phyloP scores from a whole-genome alignment of 148 eudicot species.

The Fagopyrum tataricum region DNA sequence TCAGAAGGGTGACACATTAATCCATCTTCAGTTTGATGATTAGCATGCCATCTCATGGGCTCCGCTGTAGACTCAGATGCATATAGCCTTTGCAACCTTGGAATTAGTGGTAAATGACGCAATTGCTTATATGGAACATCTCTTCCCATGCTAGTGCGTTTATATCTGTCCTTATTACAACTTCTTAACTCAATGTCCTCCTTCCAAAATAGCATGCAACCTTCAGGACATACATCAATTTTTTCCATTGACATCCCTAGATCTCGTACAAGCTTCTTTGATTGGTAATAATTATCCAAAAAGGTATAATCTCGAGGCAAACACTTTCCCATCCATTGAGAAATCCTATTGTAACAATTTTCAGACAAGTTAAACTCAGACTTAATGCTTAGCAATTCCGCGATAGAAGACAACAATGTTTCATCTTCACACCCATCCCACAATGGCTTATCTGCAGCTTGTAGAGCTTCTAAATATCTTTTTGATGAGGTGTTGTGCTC shows the following conservation, averaged over 20 bases:
- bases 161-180: no score
- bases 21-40: background rate
- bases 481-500: no score
- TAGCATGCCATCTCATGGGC: background rate
- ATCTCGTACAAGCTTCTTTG: background rate
- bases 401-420: background rate
- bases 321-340: background rate
- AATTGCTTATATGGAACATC: no score
- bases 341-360: background rate
- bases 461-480: background rate
- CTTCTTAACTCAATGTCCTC: no score
- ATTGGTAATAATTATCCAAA: background rate
- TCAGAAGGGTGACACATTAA: background rate
- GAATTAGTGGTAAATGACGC: background rate
- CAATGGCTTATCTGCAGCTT: background rate
- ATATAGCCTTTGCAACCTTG: background rate
- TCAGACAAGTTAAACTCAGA: background rate
- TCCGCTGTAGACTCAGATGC: background rate
- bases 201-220: no score
- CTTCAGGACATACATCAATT: no score
- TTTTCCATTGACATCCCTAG: no score
- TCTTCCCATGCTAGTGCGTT: no score
- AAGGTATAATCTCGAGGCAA: background rate
- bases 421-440: background rate
- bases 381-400: background rate